phyloP scores from a whole-genome alignment of 2,329 filamentous ascomycete genomes.

The Aurifilum marmelostoma region DNA sequence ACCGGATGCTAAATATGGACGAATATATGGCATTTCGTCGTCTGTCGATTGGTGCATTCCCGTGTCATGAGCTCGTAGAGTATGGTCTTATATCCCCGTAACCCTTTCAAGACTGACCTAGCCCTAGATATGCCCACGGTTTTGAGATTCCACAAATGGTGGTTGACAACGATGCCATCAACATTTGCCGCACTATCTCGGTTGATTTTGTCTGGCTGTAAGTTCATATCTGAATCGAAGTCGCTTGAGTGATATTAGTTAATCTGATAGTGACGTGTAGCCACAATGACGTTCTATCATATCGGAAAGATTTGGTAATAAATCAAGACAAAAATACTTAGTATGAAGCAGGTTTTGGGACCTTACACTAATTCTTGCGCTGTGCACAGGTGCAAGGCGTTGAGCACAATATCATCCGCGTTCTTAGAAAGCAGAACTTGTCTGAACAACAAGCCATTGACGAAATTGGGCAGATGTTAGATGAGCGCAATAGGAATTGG shows the following conservation, averaged over 20 bases:
- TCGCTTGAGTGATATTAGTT: no score
- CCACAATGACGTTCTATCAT: not conserved
- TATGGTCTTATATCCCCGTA: not conserved
- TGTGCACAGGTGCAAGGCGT: constrained; percentile 18
- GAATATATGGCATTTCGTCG: not conserved
- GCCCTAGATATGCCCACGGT: not conserved
- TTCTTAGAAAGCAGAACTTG: constrained; percentile 31
- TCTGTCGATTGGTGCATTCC: not conserved
- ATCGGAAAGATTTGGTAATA: not conserved
- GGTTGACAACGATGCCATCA: not conserved
- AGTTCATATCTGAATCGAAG: not conserved
- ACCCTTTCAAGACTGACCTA: not conserved
- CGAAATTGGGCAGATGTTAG: constrained; percentile 31
- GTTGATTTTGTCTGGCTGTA: not conserved
- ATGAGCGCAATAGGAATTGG: constrained; percentile 34
- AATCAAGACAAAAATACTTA: not conserved
- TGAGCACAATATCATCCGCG: constrained; percentile 33
- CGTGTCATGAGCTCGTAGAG: not conserved
- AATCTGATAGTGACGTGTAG: not conserved
- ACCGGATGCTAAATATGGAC: not conserved
- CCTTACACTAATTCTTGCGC: not conserved
- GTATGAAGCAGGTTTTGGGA: no score
- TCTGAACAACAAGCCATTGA: constrained; percentile 34
- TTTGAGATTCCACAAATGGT: not conserved
- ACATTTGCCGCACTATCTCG: not conserved